Evolutionary conservation across 176 grass and related monocot genomes (phyloP), one percentile per base, ranked within the genome.

Genomic region (Carex pumila): DNA sequence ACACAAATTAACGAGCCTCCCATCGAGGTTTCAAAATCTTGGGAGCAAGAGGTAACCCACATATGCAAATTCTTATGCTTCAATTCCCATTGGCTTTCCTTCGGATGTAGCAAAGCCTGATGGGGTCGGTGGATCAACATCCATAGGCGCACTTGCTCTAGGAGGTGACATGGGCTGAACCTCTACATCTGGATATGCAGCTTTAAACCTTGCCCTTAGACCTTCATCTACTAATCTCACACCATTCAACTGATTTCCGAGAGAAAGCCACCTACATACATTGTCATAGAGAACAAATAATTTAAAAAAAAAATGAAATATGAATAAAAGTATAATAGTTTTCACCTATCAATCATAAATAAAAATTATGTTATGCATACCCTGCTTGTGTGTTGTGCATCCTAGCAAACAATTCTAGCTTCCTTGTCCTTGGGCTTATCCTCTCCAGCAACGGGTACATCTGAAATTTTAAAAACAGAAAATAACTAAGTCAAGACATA

Each of bases 331-430:
- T 11, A 67, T 67, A 59, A 56, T 15, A 39, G 12, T 41, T 31
- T 31, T 60, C 15, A 84, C 3, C 1, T 58, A 7, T 15, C 32
- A 81, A 12, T 0, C 9, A 18, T 50, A 65, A 19, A 41, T 60
- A 78, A 21, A 61, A 53, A 84, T 7, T n/a, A 84, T 5, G 58
- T 31, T 4, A 45, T 45, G 13, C 55, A 3, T 87, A 95, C 96
- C 96, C 96, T 73, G 96, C 81, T 86, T 98, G 93, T 22, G 96
- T 93, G 87, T 98, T 98, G 89, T 98, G 96, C 96, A 98, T 98
- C 79, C 96, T 90, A 79, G 96, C 96, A 86, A 98, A 98, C 59
- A 98, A 87, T 81, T 98, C 96, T 63, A 98, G 83, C 85, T 98
- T 98, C 85, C 96, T 91, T 43, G 96, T 98, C 83, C 96, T 91